Evolutionary conservation across 1,139 yeast species (phyloP).

Genomic region (Kodamaea derodonti): DNA sequence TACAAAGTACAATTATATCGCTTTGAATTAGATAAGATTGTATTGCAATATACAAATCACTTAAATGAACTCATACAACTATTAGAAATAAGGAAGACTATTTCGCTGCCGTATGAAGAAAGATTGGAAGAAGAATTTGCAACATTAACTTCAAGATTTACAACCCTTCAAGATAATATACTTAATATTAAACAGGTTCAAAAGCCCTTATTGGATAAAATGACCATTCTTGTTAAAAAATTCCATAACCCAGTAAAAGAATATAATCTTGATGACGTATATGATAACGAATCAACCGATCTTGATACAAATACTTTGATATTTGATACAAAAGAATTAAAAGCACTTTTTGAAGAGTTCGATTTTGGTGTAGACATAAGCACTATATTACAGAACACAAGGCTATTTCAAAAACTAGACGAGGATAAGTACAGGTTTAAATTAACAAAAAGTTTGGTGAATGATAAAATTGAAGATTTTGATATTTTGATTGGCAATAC

Average conservation of each 20-base stretch:
- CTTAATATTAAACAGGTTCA: constrained; percentile 28
- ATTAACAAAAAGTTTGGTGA: constrained; percentile 8
- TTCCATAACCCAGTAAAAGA: constrained; percentile 17
- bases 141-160: constrained; percentile 16
- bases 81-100: constrained; percentile 16
- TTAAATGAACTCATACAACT: constrained; percentile 20
- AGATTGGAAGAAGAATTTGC: constrained; percentile 21
- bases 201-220: constrained; percentile 35
- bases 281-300: constrained; percentile 4
- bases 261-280: background rate
- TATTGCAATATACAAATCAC: constrained; percentile 25
- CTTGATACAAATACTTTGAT: constrained; percentile 7
- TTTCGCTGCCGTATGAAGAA: constrained; percentile 18
- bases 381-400: constrained; percentile 9
- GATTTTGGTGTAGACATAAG: constrained; percentile 4
- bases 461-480: constrained; percentile 26
- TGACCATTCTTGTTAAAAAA: constrained; percentile 23
- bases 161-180: constrained; percentile 19
- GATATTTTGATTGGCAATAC: constrained; percentile 29
- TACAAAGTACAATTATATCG: constrained; percentile 18
- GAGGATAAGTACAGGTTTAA: constrained; percentile 20
- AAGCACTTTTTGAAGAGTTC: constrained; percentile 7
- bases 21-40: constrained; percentile 26
- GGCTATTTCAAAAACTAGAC: constrained; percentile 20
- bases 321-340: constrained; percentile 10